Conservation (phyloP, 2,329 filamentous ascomycete genomes). For the Penicillium sp. region DNA sequence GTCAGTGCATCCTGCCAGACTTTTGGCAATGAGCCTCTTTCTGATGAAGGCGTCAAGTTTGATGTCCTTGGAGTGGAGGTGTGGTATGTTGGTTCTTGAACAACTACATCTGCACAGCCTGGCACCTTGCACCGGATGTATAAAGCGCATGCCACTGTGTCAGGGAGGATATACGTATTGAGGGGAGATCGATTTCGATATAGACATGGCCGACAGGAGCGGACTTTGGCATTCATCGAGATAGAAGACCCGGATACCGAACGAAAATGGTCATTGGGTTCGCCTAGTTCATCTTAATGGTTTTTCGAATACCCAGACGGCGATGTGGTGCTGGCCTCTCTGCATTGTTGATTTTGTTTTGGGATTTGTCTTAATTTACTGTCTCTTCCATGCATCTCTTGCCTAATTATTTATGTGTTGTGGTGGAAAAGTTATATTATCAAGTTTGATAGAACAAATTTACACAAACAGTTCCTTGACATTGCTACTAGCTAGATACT, state of each 20-base stretch:
- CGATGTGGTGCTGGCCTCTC: constrained; percentile 2
- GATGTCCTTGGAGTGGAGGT: constrained; percentile 86
- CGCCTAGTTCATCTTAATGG: constrained; percentile 8
- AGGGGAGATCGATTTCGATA: background rate
- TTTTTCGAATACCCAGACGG: constrained; percentile 17
- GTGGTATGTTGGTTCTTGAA: constrained; percentile 74
- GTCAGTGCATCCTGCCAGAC: constrained; percentile 82
- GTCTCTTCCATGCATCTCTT: background rate
- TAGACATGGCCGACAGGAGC: background rate
- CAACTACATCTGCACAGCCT: background rate
- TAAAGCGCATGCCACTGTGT: background rate
- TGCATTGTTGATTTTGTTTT: background rate
- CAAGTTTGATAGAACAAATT: background rate
- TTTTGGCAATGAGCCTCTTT: constrained; percentile 91
- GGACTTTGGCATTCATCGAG: background rate
- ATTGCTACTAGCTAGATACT: background rate
- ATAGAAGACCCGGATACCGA: background rate
- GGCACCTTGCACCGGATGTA: constrained; percentile 5
- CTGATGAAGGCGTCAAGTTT: constrained; percentile 90
- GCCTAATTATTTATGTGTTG: background rate
- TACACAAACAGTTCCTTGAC: background rate
- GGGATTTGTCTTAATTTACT: background rate
- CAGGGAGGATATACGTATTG: background rate
- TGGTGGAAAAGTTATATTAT: background rate
- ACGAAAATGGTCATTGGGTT: constrained; percentile 3